These are phyloP conservation scores for Phytophthora foliorum DNA, from an alignment of 352 stramenopile species.

Conservation along the genomic window DNA sequence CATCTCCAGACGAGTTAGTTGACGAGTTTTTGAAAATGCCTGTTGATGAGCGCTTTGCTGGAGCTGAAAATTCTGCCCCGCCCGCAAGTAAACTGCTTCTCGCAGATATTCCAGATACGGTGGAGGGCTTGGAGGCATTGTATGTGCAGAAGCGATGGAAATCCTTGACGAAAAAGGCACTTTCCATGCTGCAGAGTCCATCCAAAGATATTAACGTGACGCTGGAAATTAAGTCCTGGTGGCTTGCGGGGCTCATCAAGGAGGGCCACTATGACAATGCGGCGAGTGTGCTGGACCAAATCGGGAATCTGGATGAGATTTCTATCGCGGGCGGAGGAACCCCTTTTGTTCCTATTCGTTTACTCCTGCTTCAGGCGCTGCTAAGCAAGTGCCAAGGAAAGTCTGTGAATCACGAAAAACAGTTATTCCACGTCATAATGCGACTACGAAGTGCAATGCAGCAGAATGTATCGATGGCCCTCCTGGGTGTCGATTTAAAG, in stretches of 20 bases:
- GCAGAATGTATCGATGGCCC: conserved; percentile 34
- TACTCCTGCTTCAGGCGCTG: conserved; percentile 72
- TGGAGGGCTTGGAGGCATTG: conserved; percentile 61
- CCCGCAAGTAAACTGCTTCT: conserved; percentile 57
- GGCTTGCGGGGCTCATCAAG: conserved; percentile 82
- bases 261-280: conserved; percentile 83
- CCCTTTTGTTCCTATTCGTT: conserved; percentile 64
- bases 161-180: conserved; percentile 77
- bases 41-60: conserved; percentile 49
- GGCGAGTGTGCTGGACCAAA: conserved; percentile 76
- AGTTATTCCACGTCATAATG: conserved; percentile 66
- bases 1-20: conserved; percentile 59
- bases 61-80: conserved; percentile 30
- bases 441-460: conserved; percentile 44
- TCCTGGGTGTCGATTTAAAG: conserved; percentile 46
- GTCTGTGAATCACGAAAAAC: conserved; percentile 65
- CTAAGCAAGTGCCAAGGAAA: conserved; percentile 81
- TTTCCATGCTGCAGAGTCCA: conserved; percentile 75
- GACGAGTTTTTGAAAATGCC: conserved; percentile 72
- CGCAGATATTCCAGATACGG: conserved; percentile 66
- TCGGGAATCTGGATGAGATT: conserved; percentile 68
- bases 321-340: conserved; percentile 24
- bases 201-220: conserved; percentile 55
- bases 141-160: conserved; percentile 81
- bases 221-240: conserved; percentile 86